Percentiles rank a stretch among this genome's conserved stretches.
Evolutionary conservation across 345 rosid genomes (phyloP).

Genomic region (Sisymbrium irio): DNA sequence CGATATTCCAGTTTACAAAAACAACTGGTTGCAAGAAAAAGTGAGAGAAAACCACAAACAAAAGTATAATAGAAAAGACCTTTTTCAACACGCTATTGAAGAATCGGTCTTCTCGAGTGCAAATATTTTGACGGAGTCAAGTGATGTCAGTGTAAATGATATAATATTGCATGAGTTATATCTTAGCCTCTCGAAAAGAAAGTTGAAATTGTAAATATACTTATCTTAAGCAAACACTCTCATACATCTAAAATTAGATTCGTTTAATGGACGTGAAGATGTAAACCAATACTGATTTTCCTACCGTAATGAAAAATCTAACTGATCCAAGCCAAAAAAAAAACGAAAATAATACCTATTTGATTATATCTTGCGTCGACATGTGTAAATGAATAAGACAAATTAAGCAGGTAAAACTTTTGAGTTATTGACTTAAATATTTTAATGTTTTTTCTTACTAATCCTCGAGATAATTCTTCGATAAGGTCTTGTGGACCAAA

Average conservation of each 20-base stretch:
- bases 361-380: background rate
- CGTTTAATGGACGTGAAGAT: background rate
- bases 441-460: background rate
- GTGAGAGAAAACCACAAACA: background rate
- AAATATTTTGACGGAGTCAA: slow-evolving; percentile 19
- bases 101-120: slow-evolving; percentile 28
- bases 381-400: slow-evolving; percentile 11
- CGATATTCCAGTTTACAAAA: background rate
- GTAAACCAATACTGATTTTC: background rate
- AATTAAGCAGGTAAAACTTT: slow-evolving; percentile 19
- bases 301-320: background rate
- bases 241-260: background rate
- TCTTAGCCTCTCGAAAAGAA: background rate
- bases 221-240: too few relatives aligned
- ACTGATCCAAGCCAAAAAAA: background rate
- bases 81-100: slow-evolving; percentile 30
- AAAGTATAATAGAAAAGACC: background rate
- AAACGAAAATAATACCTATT: background rate
- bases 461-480: slow-evolving; percentile 8
- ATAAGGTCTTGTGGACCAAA: slow-evolving; percentile 6
- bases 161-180: background rate
- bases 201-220: background rate
- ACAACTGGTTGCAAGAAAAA: slow-evolving; percentile 2
- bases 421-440: background rate
- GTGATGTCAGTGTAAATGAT: slow-evolving; percentile 4